Evolutionary conservation across 176 grass and related monocot genomes (phyloP).

Genomic region (Dactylis glomerata): DNA sequence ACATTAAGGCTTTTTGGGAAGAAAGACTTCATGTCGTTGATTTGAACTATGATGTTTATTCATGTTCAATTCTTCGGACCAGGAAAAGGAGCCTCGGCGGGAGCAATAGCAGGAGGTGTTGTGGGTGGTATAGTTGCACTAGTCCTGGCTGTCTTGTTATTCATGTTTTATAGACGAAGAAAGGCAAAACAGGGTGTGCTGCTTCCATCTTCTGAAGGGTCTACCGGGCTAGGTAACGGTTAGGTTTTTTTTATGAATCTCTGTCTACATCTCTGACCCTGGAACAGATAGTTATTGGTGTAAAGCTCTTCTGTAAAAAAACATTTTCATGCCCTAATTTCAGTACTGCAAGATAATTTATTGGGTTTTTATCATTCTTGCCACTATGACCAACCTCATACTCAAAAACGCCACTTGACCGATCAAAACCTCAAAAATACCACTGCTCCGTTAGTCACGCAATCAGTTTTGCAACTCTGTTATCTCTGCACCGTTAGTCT

Average conservation of each 20-base stretch:
- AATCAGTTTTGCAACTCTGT: no score
- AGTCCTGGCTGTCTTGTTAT: conserved; percentile 29
- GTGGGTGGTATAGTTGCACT: conserved; percentile 43
- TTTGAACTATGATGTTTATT: conserved; percentile 27
- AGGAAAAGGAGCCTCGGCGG: conserved; percentile 34
- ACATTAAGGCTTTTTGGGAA: conserved; percentile 19
- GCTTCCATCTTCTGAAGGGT: conserved; percentile 59
- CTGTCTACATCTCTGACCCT: not conserved
- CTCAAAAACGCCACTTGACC: no score
- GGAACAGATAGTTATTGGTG: not conserved
- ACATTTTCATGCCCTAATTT: not conserved
- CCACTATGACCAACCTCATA: no score
- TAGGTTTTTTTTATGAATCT: not conserved
- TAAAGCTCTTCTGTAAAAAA: not conserved
- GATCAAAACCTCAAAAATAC: no score
- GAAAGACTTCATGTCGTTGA: not conserved
- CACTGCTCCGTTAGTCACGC: no score
- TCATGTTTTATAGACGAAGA: conserved; percentile 58
- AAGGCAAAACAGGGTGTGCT: conserved; percentile 41
- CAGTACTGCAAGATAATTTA: not conserved
- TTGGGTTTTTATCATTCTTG: no score
- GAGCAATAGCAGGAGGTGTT: conserved; percentile 72
- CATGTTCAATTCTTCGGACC: not conserved
- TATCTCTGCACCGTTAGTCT: no score
- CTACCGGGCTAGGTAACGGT: conserved; percentile 44